These are phyloP conservation scores for Sindora glabra DNA, from an alignment of 306 rosid species.

Conservation along the genomic window DNA sequence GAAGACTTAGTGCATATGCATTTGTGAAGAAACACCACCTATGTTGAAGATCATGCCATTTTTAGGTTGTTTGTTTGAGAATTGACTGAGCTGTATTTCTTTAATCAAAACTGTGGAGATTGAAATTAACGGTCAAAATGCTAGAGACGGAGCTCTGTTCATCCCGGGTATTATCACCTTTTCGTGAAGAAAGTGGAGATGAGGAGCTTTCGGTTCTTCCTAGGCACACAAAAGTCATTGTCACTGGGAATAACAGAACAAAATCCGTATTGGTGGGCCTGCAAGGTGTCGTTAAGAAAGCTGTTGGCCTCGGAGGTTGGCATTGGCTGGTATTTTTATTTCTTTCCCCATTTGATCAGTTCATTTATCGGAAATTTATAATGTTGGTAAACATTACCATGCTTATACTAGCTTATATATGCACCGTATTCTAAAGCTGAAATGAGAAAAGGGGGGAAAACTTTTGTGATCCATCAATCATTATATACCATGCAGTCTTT, in stretches of 20 bases:
- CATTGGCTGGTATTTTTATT: constrained; percentile 64
- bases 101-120: neutral
- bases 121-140: constrained; percentile 18
- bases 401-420: no score
- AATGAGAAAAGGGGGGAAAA: no score
- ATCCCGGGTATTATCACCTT: constrained; percentile 44
- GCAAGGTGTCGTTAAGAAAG: constrained; percentile 76
- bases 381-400: no score
- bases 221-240: constrained; percentile 71
- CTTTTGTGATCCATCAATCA: no score
- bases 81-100: neutral
- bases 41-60: no score
- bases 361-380: no score
- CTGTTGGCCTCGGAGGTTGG: constrained; percentile 79
- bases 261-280: constrained; percentile 70
- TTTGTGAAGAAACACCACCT: neutral
- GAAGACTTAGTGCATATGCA: neutral
- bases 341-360: neutral
- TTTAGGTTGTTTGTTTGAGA: neutral
- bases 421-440: no score
- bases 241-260: constrained; percentile 67
- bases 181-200: constrained; percentile 59
- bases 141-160: constrained; percentile 47
- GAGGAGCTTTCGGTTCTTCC: constrained; percentile 70
- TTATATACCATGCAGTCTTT: no score